Percentiles rank a stretch among this genome's conserved stretches.
Evolutionary conservation across 2,329 filamentous ascomycete species (phyloP).

Genomic region (Chaetomiaceae sp.): DNA sequence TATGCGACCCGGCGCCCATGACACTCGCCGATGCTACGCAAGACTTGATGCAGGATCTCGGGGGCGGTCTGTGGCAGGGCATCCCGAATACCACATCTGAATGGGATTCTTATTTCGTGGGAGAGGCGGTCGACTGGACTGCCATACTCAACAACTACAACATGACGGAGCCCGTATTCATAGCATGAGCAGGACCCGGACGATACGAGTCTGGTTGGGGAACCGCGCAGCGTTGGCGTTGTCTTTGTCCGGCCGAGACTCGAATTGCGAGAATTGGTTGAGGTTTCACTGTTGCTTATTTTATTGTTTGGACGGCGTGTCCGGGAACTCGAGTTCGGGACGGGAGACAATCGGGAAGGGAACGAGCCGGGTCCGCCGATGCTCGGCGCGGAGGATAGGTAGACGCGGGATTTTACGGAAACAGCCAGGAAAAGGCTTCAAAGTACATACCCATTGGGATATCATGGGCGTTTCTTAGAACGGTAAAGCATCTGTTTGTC

Average conservation of each 20-base stretch:
- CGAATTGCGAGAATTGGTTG: too few relatives aligned
- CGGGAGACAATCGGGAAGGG: too few relatives aligned
- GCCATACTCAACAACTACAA: background rate
- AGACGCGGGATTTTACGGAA: constrained; percentile 8
- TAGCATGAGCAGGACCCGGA: background rate
- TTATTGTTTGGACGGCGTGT: background rate
- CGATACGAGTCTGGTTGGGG: too few relatives aligned
- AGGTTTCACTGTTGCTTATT: too few relatives aligned
- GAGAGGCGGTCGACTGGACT: constrained; percentile 8
- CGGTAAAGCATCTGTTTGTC: background rate
- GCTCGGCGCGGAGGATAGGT: constrained; percentile 5
- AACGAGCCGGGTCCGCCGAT: too few relatives aligned
- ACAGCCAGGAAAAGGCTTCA: background rate
- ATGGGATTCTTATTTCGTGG: constrained; percentile 8
- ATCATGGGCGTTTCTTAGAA: too few relatives aligned
- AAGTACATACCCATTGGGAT: too few relatives aligned
- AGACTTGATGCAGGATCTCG: constrained; percentile 29
- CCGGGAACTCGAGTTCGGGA: too few relatives aligned
- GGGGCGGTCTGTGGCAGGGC: constrained; percentile 23
- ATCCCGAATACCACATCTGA: constrained; percentile 9
- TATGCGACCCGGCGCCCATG: constrained; percentile 18
- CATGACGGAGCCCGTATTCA: background rate
- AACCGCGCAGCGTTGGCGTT: too few relatives aligned
- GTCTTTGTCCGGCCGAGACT: too few relatives aligned
- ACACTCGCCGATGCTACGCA: constrained; percentile 26